Evolutionary conservation across 148 eudicot genomes (phyloP).

Genomic region (Fagopyrum homotropicum): DNA sequence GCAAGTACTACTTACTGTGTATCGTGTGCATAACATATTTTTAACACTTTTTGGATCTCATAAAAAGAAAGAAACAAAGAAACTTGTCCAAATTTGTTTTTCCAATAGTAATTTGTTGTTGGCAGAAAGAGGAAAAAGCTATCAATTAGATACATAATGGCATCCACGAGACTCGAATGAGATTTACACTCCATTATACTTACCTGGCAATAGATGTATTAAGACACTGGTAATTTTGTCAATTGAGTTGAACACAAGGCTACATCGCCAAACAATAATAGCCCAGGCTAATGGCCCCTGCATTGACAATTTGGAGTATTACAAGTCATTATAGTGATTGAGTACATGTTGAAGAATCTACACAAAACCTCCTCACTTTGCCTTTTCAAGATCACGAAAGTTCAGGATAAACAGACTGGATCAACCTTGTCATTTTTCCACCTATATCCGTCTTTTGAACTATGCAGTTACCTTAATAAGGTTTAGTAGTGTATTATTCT

Average conservation of each 20-base stretch:
- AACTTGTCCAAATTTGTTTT: too few species aligned
- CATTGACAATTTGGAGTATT: background rate
- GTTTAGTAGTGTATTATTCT: background rate
- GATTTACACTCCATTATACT: conserved; percentile 15
- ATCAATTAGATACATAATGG: background rate
- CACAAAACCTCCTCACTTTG: background rate
- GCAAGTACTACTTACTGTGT: background rate
- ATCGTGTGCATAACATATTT: background rate
- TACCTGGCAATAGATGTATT: conserved; percentile 94
- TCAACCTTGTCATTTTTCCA: background rate
- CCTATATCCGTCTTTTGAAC: background rate
- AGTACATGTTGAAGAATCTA: background rate
- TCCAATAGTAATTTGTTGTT: background rate
- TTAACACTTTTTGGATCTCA: background rate
- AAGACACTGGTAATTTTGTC: conserved; percentile 97
- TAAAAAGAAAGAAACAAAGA: background rate
- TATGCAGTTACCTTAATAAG: background rate
- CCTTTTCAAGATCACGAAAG: background rate
- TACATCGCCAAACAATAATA: conserved; percentile 90
- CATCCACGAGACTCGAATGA: background rate
- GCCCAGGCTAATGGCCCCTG: conserved; percentile 99
- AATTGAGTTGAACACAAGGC: conserved; percentile 86
- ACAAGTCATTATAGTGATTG: background rate
- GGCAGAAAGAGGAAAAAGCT: background rate
- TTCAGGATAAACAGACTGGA: background rate